These are phyloP conservation scores for Pleurotus cornucopiae DNA, from an alignment of 768 basidiomycete genomes.

Conservation along the genomic window DNA sequence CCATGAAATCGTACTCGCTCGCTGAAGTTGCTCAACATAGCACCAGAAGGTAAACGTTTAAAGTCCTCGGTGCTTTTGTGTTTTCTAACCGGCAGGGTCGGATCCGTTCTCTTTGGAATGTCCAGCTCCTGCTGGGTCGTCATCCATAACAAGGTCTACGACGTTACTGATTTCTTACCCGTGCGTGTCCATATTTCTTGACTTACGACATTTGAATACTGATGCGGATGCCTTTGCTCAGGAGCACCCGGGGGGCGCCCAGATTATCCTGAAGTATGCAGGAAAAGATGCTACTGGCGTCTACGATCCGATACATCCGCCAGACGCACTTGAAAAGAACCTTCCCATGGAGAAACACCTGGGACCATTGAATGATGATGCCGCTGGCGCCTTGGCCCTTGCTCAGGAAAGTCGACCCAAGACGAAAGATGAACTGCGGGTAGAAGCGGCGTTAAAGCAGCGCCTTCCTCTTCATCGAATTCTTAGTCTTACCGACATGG, in stretches of 20 bases:
- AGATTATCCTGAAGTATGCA: constrained; percentile 79
- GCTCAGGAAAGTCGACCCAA: constrained; percentile 38
- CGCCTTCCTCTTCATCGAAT: constrained; percentile 69
- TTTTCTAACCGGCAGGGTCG: not conserved
- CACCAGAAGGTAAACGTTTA: constrained; percentile 36
- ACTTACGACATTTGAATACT: not conserved
- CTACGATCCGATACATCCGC: constrained; percentile 82
- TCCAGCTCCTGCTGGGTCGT: constrained; percentile 81
- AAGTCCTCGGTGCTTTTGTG: constrained; percentile 4
- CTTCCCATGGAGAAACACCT: constrained; percentile 69
- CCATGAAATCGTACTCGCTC: constrained; percentile 44
- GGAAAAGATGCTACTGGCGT: constrained; percentile 80
- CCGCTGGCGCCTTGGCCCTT: constrained; percentile 31
- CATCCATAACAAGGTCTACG: constrained; percentile 77
- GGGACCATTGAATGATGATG: constrained; percentile 53
- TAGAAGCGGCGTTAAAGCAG: constrained; percentile 53
- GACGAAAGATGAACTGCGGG: constrained; percentile 68
- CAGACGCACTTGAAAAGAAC: constrained; percentile 71
- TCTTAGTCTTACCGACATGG: constrained; percentile 77
- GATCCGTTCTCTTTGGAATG: constrained; percentile 10
- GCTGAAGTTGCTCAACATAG: constrained; percentile 61
- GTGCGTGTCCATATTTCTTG: constrained; percentile 28
- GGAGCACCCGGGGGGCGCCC: constrained; percentile 80
- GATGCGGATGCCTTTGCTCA: constrained; percentile 19
- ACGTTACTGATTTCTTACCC: constrained; percentile 75